phyloP scores from a whole-genome alignment of 345 rosid species.

The Bruguiera parviflora region DNA sequence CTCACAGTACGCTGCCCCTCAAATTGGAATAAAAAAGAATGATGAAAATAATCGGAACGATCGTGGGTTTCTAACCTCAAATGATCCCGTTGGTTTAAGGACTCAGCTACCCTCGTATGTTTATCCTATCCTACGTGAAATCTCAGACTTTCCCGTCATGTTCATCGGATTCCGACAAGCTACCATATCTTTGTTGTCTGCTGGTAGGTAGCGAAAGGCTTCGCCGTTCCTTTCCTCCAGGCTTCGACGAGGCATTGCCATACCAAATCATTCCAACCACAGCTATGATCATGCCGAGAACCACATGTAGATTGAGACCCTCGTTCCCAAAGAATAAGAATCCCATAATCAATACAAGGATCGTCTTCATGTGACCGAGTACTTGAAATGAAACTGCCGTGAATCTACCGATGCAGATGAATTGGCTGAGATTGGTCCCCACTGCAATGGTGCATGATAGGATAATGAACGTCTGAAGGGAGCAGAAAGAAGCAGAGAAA shows the following conservation, averaged over 20 bases:
- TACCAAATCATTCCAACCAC: constrained; percentile 40
- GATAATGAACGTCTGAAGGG: constrained; percentile 36
- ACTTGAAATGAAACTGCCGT: constrained; percentile 47
- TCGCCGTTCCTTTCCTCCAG: constrained; percentile 27
- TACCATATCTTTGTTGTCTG: constrained; percentile 55
- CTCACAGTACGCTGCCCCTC: constrained; percentile 6
- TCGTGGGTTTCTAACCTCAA: constrained; percentile 11
- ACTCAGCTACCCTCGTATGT: constrained; percentile 26
- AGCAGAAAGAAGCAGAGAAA: background rate
- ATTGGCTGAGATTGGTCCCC: constrained; percentile 48
- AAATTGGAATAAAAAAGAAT: constrained; percentile 6
- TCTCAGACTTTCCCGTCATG: constrained; percentile 37
- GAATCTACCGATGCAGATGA: constrained; percentile 51
- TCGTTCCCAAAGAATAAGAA: constrained; percentile 41
- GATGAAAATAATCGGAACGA: constrained; percentile 22
- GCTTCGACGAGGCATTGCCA: constrained; percentile 26
- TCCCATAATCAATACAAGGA: constrained; percentile 38
- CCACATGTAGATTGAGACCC: constrained; percentile 34
- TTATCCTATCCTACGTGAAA: constrained; percentile 17
- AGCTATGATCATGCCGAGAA: constrained; percentile 42
- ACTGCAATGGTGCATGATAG: constrained; percentile 48
- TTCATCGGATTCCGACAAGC: constrained; percentile 45
- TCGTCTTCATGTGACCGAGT: constrained; percentile 52
- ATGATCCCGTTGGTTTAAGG: constrained; percentile 15
- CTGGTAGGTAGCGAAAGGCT: constrained; percentile 53